Conservation (phyloP, 139 green algal genomes). For the Chlorella sp. region DNA sequence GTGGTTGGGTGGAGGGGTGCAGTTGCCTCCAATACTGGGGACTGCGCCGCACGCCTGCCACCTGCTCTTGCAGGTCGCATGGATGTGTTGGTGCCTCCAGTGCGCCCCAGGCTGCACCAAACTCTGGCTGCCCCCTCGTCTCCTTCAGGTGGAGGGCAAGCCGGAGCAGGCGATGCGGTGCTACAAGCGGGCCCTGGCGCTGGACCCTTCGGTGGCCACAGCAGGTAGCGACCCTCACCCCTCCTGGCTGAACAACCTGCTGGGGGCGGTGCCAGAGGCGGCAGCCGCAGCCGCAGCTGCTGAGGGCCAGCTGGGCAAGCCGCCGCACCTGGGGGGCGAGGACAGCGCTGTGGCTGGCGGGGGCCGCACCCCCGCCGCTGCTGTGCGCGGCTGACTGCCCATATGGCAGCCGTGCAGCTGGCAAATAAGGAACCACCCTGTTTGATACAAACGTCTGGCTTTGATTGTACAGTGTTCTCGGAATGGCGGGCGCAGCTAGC, state of each 20-base stretch:
- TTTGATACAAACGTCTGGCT: too few relatives aligned
- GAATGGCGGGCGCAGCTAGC: too few relatives aligned
- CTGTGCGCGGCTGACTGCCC: too few relatives aligned
- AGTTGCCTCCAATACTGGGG: not conserved
- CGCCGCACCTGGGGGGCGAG: not conserved
- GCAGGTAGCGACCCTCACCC: constrained; percentile 35
- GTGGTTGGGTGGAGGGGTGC: not conserved
- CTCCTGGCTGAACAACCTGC: constrained; percentile 19
- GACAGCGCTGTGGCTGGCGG: not conserved
- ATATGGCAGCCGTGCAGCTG: too few relatives aligned
- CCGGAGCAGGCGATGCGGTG: constrained; percentile 59
- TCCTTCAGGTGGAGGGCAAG: constrained; percentile 51
- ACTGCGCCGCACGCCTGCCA: not conserved
- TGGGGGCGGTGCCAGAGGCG: not conserved
- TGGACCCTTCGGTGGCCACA: constrained; percentile 68
- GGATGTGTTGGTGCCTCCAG: too few relatives aligned
- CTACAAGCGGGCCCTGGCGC: constrained; percentile 71
- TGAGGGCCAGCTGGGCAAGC: not conserved
- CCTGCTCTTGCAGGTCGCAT: not conserved
- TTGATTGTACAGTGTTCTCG: too few relatives aligned
- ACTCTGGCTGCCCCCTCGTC: not conserved
- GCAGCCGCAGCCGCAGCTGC: not conserved
- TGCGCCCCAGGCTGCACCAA: too few relatives aligned
- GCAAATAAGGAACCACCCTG: too few relatives aligned
- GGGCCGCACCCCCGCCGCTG: too few relatives aligned